Evolutionary conservation across 2,329 filamentous ascomycete species (phyloP).

Genomic region (Diaporthe nobilis): DNA sequence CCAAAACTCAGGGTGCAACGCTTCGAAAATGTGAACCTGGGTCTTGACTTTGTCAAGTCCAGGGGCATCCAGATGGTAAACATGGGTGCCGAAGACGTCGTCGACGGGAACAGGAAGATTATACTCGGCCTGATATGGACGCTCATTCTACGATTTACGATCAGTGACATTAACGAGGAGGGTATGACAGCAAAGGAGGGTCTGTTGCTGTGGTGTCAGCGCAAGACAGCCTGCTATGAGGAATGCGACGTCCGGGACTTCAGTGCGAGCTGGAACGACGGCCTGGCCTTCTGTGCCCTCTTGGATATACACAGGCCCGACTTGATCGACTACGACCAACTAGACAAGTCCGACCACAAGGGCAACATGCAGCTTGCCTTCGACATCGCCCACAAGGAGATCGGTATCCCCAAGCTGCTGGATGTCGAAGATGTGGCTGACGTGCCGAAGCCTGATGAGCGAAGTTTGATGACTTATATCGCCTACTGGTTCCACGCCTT

Average conservation of each 20-base stretch:
- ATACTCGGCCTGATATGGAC: conserved; percentile 98
- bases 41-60: conserved; percentile 87
- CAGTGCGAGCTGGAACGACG: conserved; percentile 96
- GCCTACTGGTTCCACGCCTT: conserved; percentile 99
- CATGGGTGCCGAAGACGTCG: conserved; percentile 97
- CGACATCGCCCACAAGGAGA: conserved; percentile 95
- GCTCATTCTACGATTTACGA: conserved; percentile 96
- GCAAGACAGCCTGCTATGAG: conserved; percentile 98
- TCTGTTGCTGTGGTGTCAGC: conserved; percentile 94
- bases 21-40: conserved; percentile 98
- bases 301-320: conserved; percentile 98
- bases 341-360: conserved; percentile 94
- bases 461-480: conserved; percentile 99
- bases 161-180: conserved; percentile 98
- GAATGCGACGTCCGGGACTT: conserved; percentile 97
- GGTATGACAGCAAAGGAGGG: conserved; percentile 98
- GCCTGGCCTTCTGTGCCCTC: conserved; percentile 94
- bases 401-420: conserved; percentile 94
- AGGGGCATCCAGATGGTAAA: conserved; percentile 97
- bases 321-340: conserved; percentile 93
- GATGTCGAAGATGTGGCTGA: conserved; percentile 99
- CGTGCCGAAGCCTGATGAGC: conserved; percentile 94
- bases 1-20: conserved; percentile 96
- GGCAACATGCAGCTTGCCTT: conserved; percentile 99
- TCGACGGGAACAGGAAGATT: conserved; percentile 98